phyloP scores from a whole-genome alignment of 352 stramenopile genomes.

The Globisporangium orthogonon region DNA sequence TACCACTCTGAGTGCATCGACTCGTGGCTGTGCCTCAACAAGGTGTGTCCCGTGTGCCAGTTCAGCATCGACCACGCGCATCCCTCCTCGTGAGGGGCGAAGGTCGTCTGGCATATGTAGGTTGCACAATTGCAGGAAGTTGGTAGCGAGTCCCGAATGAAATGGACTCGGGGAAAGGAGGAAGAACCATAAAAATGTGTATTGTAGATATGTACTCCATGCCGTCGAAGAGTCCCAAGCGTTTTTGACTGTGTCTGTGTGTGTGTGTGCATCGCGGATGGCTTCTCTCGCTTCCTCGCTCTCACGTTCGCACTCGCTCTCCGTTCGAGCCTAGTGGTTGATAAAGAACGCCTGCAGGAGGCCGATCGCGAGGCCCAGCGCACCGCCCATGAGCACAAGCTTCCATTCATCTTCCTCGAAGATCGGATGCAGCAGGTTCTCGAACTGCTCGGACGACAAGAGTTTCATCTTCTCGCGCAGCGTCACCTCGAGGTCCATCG shows the following conservation, averaged over 20 bases:
- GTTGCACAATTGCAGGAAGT: not conserved
- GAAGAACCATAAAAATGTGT: slow-evolving; percentile 17
- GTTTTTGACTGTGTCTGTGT: not conserved
- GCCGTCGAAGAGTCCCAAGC: slow-evolving; percentile 2
- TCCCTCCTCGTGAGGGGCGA: slow-evolving; percentile 1
- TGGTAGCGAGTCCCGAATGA: not conserved
- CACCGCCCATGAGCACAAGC: slow-evolving; percentile 94
- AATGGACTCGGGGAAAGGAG: slow-evolving; percentile 4
- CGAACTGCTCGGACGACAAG: slow-evolving; percentile 88
- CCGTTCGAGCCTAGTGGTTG: slow-evolving; percentile 40
- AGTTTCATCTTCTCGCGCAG: slow-evolving; percentile 91
- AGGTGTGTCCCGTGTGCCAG: slow-evolving; percentile 88
- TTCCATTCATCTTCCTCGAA: slow-evolving; percentile 99
- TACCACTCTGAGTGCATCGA: slow-evolving; percentile 93
- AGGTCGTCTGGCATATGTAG: not conserved
- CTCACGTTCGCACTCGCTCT: not conserved
- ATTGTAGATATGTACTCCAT: slow-evolving; percentile 49
- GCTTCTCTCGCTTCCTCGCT: not conserved
- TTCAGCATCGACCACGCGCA: slow-evolving; percentile 63
- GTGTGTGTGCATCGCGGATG: not conserved
- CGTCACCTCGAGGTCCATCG: slow-evolving; percentile 89
- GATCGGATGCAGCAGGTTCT: slow-evolving; percentile 95
- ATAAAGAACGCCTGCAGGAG: slow-evolving; percentile 90
- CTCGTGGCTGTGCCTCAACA: slow-evolving; percentile 89
- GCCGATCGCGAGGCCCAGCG: slow-evolving; percentile 89